phyloP scores from a whole-genome alignment of 129 eudicot species.

The Calendula officinalis region DNA sequence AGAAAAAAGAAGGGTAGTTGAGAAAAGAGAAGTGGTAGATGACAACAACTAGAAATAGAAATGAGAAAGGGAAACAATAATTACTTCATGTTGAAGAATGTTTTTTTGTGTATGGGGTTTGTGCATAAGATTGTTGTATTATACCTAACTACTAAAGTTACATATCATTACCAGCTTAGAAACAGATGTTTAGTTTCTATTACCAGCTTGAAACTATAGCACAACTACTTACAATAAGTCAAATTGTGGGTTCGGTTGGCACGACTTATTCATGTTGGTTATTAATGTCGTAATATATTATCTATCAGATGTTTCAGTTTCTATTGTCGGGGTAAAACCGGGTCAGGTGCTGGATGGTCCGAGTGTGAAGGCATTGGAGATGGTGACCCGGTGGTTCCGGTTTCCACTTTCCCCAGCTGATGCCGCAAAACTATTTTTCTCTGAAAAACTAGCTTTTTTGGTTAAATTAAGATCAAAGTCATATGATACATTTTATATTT shows the following conservation, averaged over 20 bases:
- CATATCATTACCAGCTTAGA: constrained; percentile 21
- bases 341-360: too few species aligned
- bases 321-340: too few species aligned
- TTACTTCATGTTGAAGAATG: constrained; percentile 34
- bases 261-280: not conserved
- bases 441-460: too few species aligned
- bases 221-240: constrained; percentile 19
- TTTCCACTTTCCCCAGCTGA: too few species aligned
- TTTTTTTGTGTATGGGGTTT: constrained; percentile 19
- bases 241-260: not conserved
- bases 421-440: too few species aligned
- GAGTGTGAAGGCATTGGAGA: too few species aligned
- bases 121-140: constrained; percentile 8
- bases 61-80: constrained; percentile 3
- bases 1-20: constrained; percentile 21
- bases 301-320: too few species aligned
- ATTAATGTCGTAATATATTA: too few species aligned
- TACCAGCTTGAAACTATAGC: constrained; percentile 38
- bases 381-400: too few species aligned
- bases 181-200: constrained; percentile 29
- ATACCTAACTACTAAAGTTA: constrained; percentile 20
- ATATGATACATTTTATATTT: too few species aligned
- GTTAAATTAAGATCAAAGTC: too few species aligned
- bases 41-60: constrained; percentile 18
- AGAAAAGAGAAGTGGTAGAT: constrained; percentile 15